These are phyloP conservation scores for Neovahlkampfia damariscottae DNA, from an alignment of 78 protist genomes.

Conservation along the genomic window DNA sequence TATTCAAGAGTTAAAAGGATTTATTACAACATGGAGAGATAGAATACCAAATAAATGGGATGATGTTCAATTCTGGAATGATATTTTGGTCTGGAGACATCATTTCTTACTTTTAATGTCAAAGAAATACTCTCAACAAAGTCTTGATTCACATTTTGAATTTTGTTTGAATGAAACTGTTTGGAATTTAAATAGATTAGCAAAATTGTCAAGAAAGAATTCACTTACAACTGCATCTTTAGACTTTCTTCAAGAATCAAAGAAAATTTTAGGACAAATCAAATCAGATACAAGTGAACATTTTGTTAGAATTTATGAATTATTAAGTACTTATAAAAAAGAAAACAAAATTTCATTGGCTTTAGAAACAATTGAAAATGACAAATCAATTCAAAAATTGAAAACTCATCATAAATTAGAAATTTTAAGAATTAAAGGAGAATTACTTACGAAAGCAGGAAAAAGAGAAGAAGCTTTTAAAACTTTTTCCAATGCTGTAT, in stretches of 20 bases:
- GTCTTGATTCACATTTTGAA: neutral
- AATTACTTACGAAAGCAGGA: neutral
- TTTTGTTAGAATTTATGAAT: neutral
- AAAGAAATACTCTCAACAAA: neutral
- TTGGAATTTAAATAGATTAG: neutral
- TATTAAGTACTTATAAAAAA: neutral
- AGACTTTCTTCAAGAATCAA: neutral
- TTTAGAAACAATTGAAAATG: neutral
- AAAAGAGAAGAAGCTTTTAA: neutral
- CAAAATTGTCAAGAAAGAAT: neutral
- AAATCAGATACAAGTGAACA: neutral
- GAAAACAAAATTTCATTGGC: neutral
- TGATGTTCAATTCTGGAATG: slow-evolving; percentile 1
- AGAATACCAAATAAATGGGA: neutral
- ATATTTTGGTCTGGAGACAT: neutral
- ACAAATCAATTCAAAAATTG: neutral
- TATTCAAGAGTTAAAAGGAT: neutral
- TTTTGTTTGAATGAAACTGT: neutral
- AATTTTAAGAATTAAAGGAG: neutral
- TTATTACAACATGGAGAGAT: neutral
- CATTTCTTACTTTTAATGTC: neutral
- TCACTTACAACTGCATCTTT: neutral
- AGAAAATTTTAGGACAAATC: neutral
- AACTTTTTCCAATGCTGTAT: neutral
- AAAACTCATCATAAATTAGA: neutral